A percentile compares a stretch with the other conserved stretches of the same genome.
Evolutionary conservation across 352 stramenopile genomes (phyloP).

Genomic region (Globisporangium alternatum): DNA sequence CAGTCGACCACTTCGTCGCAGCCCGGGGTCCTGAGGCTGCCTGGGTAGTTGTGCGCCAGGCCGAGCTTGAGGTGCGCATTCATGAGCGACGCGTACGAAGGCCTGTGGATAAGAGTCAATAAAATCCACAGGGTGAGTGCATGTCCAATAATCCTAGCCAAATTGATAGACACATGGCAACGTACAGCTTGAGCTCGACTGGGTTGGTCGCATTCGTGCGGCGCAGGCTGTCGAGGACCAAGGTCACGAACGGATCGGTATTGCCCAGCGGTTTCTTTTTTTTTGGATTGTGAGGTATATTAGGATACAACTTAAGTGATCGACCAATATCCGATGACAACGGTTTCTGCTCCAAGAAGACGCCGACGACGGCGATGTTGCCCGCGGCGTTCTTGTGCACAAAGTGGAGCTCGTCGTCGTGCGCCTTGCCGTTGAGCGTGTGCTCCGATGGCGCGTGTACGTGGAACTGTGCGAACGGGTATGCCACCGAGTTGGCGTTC

Average conservation of each 20-base stretch:
- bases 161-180: not conserved
- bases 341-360: conserved; percentile 17
- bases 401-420: conserved; percentile 35
- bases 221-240: not conserved
- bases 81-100: conserved; percentile 6
- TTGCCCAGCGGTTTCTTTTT: conserved; percentile 7
- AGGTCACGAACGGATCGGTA: conserved; percentile 1
- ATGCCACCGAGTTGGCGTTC: conserved; percentile 8
- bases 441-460: conserved; percentile 35
- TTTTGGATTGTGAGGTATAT: too few relatives aligned
- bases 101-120: not conserved
- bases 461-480: conserved; percentile 32
- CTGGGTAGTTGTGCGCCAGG: conserved; percentile 31
- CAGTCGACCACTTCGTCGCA: conserved; percentile 38
- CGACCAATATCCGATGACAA: too few relatives aligned
- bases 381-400: conserved; percentile 29
- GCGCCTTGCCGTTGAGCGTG: conserved; percentile 29
- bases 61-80: conserved; percentile 1
- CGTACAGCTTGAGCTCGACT: not conserved
- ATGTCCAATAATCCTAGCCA: not conserved
- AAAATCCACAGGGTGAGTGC: not conserved
- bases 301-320: too few relatives aligned
- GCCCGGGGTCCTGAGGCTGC: conserved; percentile 28
- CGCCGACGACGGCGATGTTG: conserved; percentile 18
- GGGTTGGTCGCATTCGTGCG: not conserved